A percentile compares a stretch with the other conserved stretches of the same genome.
Conservation (phyloP, 495 filamentous ascomycete genomes). For the Daldinia caldariorum region DNA sequence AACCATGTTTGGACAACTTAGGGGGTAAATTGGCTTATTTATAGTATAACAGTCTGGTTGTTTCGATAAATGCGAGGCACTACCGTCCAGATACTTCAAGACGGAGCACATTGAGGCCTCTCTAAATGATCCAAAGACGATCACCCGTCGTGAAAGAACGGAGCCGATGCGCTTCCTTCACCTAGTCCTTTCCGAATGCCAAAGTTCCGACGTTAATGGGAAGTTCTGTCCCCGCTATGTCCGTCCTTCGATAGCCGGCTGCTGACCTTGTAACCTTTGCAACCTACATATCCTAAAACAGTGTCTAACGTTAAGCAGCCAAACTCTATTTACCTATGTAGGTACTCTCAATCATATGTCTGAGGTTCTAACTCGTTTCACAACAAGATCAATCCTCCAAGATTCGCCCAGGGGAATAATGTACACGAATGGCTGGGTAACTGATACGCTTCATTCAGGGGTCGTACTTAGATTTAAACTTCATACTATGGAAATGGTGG, state of each 20-base stretch:
- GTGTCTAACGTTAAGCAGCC: background rate
- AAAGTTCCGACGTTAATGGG: background rate
- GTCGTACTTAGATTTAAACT: background rate
- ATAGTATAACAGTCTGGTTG: background rate
- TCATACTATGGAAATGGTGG: background rate
- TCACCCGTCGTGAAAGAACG: slow-evolving; percentile 3
- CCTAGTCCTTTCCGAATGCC: background rate
- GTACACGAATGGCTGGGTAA: background rate
- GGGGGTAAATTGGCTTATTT: background rate
- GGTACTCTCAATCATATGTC: background rate
- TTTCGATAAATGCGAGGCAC: background rate
- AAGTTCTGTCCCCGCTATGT: slow-evolving; percentile 21
- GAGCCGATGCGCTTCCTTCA: slow-evolving; percentile 38
- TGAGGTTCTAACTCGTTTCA: background rate
- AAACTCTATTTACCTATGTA: too few relatives aligned
- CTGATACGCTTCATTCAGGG: background rate
- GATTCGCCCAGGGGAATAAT: background rate
- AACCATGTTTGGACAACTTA: background rate
- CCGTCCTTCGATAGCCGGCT: slow-evolving; percentile 1
- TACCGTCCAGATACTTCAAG: background rate
- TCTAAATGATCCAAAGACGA: slow-evolving; percentile 5
- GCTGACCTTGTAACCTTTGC: background rate
- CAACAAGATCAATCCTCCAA: background rate
- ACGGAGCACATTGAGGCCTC: background rate
- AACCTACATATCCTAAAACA: background rate